A percentile compares a stretch with the other conserved stretches of the same genome.
These are phyloP conservation scores for Candida sanyaensis DNA, from an alignment of 1,139 yeast genomes.

Conservation along the genomic window DNA sequence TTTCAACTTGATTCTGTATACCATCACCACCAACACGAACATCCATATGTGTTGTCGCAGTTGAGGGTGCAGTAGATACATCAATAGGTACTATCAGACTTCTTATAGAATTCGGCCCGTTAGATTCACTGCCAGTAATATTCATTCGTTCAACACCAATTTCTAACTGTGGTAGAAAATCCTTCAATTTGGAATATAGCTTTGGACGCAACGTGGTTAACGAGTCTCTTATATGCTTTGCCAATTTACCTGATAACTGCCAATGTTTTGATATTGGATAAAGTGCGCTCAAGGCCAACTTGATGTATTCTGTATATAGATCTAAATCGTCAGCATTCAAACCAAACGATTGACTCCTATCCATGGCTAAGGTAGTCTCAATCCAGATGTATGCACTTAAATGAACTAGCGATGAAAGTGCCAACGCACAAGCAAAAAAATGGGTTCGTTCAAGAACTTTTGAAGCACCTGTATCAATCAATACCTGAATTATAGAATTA, in stretches of 20 bases:
- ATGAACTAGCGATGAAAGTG: constrained; percentile 51
- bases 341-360: constrained; percentile 10
- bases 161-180: constrained; percentile 19
- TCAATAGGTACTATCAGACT: constrained; percentile 6
- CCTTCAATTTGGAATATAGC: constrained; percentile 23
- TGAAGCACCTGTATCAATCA: constrained; percentile 47
- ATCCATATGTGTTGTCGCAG: neutral
- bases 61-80: constrained; percentile 1
- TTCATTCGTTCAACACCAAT: constrained; percentile 13
- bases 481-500: constrained; percentile 43
- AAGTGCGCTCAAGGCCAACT: constrained; percentile 47
- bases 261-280: constrained; percentile 50
- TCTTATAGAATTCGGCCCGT: constrained; percentile 1
- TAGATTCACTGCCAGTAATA: constrained; percentile 4
- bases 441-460: constrained; percentile 46
- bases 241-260: constrained; percentile 48
- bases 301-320: constrained; percentile 47
- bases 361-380: constrained; percentile 23
- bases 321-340: constrained; percentile 35
- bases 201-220: constrained; percentile 29
- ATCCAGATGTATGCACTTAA: constrained; percentile 53
- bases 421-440: constrained; percentile 51
- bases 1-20: neutral
- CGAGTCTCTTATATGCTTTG: constrained; percentile 45
- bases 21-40: neutral